A percentile compares a stretch with the other conserved stretches of the same genome.
These are phyloP conservation scores for Phytophthora ohioensis DNA, from an alignment of 352 stramenopile species.

Conservation along the genomic window DNA sequence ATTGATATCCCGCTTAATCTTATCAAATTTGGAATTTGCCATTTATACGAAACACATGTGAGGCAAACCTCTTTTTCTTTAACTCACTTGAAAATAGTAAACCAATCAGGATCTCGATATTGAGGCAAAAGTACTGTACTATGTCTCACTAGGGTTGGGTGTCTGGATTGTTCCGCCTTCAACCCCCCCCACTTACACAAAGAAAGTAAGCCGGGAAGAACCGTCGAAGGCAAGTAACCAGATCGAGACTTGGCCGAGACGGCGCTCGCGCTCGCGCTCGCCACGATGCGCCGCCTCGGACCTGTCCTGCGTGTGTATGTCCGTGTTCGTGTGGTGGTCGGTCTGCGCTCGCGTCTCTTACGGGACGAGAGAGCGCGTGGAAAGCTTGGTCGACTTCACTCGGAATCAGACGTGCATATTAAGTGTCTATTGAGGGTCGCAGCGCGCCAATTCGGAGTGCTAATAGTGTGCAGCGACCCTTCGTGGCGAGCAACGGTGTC, in stretches of 20 bases:
- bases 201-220: constrained; percentile 54
- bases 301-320: neutral
- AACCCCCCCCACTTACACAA: constrained; percentile 34
- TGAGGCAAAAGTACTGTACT: too few species aligned
- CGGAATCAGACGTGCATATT: constrained; percentile 13
- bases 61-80: too few species aligned
- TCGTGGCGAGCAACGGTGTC: constrained; percentile 3
- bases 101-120: too few species aligned
- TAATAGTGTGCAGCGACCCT: constrained; percentile 28
- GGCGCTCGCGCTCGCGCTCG: neutral
- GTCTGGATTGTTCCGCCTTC: constrained; percentile 38
- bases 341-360: constrained; percentile 2
- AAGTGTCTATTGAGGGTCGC: constrained; percentile 18
- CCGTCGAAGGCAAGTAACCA: constrained; percentile 49
- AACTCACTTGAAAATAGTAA: too few species aligned
- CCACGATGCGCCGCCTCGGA: neutral
- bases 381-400: constrained; percentile 4
- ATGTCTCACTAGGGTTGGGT: constrained; percentile 24
- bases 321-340: constrained; percentile 6
- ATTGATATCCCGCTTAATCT: too few species aligned
- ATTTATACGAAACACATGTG: neutral
- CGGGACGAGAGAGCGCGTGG: constrained; percentile 5
- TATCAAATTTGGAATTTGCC: neutral
- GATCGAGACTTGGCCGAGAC: constrained; percentile 2
- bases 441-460: constrained; percentile 9